Base-by-base conservation (phyloP, 257 asterid species). In the Penstemon barbatus region DNA sequence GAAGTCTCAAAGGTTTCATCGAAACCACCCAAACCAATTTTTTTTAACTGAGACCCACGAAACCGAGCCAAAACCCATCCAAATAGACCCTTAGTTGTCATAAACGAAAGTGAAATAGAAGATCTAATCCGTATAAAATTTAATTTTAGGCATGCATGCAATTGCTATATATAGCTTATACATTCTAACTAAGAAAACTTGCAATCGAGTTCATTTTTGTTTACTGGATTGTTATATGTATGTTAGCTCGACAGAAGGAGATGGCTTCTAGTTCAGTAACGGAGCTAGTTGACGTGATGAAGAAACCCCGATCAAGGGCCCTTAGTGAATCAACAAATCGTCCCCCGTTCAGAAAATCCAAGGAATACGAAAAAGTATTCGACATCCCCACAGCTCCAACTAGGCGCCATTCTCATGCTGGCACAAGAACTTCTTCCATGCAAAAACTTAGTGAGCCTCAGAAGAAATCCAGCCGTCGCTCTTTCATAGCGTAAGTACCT, bases 341-440 rank as follows among this genome's bases (percentile, higher is more conserved):
- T 5, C 96, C 96, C 11, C 46, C 73, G 9, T 67, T 79, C 71
- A 76, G 97, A 69, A 93, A 86, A 62, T 88, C 97, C 15, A 85
- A 72, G 53, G 87, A 88, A 76, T 65, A 64, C 74, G 41, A 72
- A n/a, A 71, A 19, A 6, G 44, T 59, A 37, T 76, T 82, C 36
- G 83, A 83, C 13, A 64, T 70, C 66, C 80, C 84, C 13, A 66
- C 85, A 43, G 83, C 85, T 64, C 87, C 83, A 0, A 68, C 77
- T 5, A 77, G 97, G 71, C 86, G 99, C 69, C 96, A 89, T 59
- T 89, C 99, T n/a, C 96, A 90, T 57, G 84, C 96, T 33, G 97
- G 90, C 43, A 83, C 88, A 0, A 81, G 96, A 75, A 78, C 78
- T 46, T 25, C 33, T 25, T 41, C 87, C 42, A 84, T 89, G 95